Percentiles rank a stretch among this genome's conserved stretches.
Evolutionary conservation across 2,329 filamentous ascomycete species (phyloP).

Genomic region (Apiospora rasikravindrae): DNA sequence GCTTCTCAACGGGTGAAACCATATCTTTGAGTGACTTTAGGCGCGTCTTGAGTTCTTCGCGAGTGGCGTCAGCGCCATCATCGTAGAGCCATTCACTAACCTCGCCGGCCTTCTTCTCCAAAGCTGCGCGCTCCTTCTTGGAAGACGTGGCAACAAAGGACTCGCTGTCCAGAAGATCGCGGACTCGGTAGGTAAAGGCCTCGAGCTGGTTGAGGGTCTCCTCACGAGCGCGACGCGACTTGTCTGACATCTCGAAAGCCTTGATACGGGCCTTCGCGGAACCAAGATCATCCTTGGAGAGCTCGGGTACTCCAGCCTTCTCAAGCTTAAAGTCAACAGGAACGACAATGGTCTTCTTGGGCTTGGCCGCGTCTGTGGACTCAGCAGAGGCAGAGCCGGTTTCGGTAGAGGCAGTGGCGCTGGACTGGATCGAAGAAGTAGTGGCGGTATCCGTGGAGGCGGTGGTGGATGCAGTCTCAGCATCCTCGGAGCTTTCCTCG

Average conservation of each 20-base stretch:
- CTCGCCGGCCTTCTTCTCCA: constrained; percentile 71
- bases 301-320: constrained; percentile 54
- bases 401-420: constrained; percentile 41
- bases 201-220: constrained; percentile 94
- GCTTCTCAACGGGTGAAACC: constrained; percentile 76
- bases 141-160: constrained; percentile 76
- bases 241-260: constrained; percentile 87
- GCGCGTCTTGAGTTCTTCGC: constrained; percentile 75
- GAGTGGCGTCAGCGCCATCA: constrained; percentile 77
- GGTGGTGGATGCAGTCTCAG: constrained; percentile 46
- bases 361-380: constrained; percentile 54
- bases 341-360: constrained; percentile 64
- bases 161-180: constrained; percentile 80
- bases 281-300: constrained; percentile 55
- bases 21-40: constrained; percentile 79
- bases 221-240: constrained; percentile 75
- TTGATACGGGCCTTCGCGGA: constrained; percentile 72
- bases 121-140: constrained; percentile 65
- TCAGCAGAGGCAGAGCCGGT: constrained; percentile 46
- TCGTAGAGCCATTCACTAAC: constrained; percentile 91
- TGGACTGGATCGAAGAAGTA: constrained; percentile 47
- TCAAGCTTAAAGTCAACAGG: constrained; percentile 56
- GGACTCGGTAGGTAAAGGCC: constrained; percentile 85
- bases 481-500: constrained; percentile 53
- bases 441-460: constrained; percentile 48